Conservation (phyloP, 225 moss, liverwort and hornwort species). For the Marchantia polymorpha region DNA sequence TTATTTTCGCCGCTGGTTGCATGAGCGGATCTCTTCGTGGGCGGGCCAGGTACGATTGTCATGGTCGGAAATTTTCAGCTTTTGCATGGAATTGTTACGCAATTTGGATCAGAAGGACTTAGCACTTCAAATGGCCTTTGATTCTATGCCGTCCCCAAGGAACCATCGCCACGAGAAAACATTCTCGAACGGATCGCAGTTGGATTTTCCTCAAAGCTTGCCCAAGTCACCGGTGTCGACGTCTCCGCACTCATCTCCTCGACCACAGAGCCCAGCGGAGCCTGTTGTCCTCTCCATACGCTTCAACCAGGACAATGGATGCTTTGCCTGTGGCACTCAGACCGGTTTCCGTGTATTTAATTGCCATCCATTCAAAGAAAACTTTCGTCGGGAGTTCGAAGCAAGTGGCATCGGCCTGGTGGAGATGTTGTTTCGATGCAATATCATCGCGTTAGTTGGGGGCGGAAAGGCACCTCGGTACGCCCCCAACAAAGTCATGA, state of each 20-base stretch:
- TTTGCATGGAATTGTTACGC: conserved; percentile 21
- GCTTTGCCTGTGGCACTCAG: conserved; percentile 55
- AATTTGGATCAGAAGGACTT: not conserved
- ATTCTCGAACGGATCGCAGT: conserved; percentile 20
- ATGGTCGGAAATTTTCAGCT: not conserved
- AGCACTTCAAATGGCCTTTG: conserved; percentile 20
- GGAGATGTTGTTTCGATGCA: conserved; percentile 74
- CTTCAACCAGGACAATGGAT: conserved; percentile 57
- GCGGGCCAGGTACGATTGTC: not conserved
- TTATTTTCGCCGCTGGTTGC: not conserved
- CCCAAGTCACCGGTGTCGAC: conserved; percentile 19
- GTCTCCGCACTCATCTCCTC: conserved; percentile 18
- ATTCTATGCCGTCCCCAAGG: conserved; percentile 20
- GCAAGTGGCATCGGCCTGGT: conserved; percentile 51
- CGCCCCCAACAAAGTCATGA: conserved; percentile 81
- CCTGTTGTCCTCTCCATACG: conserved; percentile 26
- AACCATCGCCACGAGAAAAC: conserved; percentile 16
- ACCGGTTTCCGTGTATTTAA: conserved; percentile 55
- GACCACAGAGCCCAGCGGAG: conserved; percentile 20
- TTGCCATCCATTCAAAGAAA: conserved; percentile 41
- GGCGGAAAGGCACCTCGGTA: conserved; percentile 73
- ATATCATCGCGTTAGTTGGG: conserved; percentile 75
- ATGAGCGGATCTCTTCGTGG: not conserved
- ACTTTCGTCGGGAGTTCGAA: conserved; percentile 28
- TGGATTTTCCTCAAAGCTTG: conserved; percentile 4